Conservation (phyloP, 164 flowering plant genomes). For the Berberis vulgaris region DNA sequence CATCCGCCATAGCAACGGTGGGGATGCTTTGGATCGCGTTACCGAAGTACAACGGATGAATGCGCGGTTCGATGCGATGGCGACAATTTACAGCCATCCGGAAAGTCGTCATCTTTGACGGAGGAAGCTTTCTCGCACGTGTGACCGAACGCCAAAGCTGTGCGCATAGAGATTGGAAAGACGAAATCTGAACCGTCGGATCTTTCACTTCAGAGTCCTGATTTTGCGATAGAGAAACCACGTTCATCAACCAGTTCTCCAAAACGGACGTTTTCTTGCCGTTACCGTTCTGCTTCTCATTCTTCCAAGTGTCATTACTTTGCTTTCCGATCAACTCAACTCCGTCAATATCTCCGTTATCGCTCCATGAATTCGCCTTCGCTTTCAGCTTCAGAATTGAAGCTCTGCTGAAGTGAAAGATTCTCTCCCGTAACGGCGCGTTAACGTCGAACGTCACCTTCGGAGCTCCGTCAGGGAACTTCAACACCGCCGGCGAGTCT, state of each 20-base stretch:
- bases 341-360: slow-evolving; percentile 24
- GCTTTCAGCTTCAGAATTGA: slow-evolving; percentile 46
- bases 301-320: not conserved
- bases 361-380: slow-evolving; percentile 46
- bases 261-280: slow-evolving; percentile 22
- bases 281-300: slow-evolving; percentile 8
- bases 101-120: slow-evolving; percentile 49
- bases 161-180: slow-evolving; percentile 75
- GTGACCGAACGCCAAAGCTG: slow-evolving; percentile 83
- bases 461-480: slow-evolving; percentile 56
- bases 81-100: slow-evolving; percentile 93
- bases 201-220: slow-evolving; percentile 2
- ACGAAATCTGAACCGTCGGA: slow-evolving; percentile 55
- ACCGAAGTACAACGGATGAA: slow-evolving; percentile 70
- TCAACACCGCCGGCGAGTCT: slow-evolving; percentile 57
- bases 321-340: slow-evolving; percentile 20
- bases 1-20: slow-evolving; percentile 45
- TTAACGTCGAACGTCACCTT: slow-evolving; percentile 44
- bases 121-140: slow-evolving; percentile 46
- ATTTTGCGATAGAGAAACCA: not conserved
- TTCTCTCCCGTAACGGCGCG: slow-evolving; percentile 60
- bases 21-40: slow-evolving; percentile 85
- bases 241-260: slow-evolving; percentile 10
- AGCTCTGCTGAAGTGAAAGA: slow-evolving; percentile 61
- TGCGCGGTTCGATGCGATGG: slow-evolving; percentile 55